Conservation (phyloP, 2,329 filamentous ascomycete species). For the Immersiporthe knoxdaviesiana region DNA sequence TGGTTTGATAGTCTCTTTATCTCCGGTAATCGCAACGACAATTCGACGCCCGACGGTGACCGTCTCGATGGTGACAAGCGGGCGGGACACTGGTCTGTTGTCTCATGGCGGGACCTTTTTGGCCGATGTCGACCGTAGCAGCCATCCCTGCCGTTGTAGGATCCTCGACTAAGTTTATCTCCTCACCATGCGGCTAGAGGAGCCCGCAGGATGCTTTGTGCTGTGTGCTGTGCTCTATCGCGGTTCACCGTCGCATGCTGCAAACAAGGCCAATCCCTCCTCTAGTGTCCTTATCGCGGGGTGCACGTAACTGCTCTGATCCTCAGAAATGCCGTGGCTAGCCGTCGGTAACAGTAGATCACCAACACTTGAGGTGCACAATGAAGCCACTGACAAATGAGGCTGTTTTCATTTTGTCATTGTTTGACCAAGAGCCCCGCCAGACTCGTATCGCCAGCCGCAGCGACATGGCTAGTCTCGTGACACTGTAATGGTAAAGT, state of each 20-base stretch:
- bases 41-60: not conserved
- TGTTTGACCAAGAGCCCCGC: slow-evolving; percentile 11
- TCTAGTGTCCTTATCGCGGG: slow-evolving; percentile 26
- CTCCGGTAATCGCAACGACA: slow-evolving; percentile 29
- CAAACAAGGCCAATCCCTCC: slow-evolving; percentile 28
- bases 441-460: slow-evolving; percentile 16
- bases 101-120: not conserved
- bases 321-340: slow-evolving; percentile 27
- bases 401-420: slow-evolving; percentile 14
- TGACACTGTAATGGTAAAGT: not conserved
- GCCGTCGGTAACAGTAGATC: slow-evolving; percentile 23
- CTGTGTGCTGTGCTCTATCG: slow-evolving; percentile 27
- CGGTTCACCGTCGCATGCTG: slow-evolving; percentile 5
- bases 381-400: slow-evolving; percentile 24
- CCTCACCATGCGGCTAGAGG: slow-evolving; percentile 13
- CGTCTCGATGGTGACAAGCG: slow-evolving; percentile 2
- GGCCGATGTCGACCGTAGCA: slow-evolving; percentile 17
- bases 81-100: not conserved
- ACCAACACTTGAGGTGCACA: not conserved
- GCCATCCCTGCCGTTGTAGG: slow-evolving; percentile 12
- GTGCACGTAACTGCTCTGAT: slow-evolving; percentile 10
- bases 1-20: slow-evolving; percentile 21
- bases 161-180: slow-evolving; percentile 9
- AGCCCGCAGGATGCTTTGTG: slow-evolving; percentile 23
- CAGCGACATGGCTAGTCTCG: not conserved